Evolutionary conservation across 2,329 filamentous ascomycete genomes (phyloP).

Genomic region (Cytospora paraplurivora): DNA sequence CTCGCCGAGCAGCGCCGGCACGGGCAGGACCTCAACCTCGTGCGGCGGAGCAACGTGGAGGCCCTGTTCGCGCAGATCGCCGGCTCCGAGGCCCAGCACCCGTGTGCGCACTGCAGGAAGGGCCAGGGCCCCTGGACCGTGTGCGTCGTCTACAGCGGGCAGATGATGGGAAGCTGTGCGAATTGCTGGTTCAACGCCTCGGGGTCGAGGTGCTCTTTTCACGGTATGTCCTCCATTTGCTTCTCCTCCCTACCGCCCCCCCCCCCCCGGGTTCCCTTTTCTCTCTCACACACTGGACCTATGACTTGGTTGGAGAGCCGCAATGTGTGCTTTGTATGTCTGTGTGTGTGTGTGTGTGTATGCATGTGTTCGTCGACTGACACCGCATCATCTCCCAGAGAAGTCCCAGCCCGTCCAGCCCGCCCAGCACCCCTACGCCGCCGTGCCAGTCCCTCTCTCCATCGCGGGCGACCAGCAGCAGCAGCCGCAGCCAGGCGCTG

Average conservation of each 20-base stretch:
- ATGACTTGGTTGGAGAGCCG: too few relatives aligned
- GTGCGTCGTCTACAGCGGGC: conserved; percentile 61
- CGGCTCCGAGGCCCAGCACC: conserved; percentile 49
- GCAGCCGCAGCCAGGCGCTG: conserved; percentile 33
- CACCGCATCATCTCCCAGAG: conserved; percentile 10
- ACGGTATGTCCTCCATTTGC: conserved; percentile 52
- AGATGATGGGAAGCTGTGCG: conserved; percentile 63
- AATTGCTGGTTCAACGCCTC: conserved; percentile 68
- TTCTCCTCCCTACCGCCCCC: too few relatives aligned
- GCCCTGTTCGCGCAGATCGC: conserved; percentile 60
- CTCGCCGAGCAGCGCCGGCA: conserved; percentile 55
- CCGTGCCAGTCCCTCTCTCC: conserved; percentile 22
- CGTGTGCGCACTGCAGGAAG: conserved; percentile 63
- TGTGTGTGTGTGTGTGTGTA: too few relatives aligned
- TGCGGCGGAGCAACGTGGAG: conserved; percentile 62
- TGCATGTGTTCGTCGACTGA: not conserved
- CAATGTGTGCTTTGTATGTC: too few relatives aligned
- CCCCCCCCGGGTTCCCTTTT: too few relatives aligned
- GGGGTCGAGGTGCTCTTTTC: conserved; percentile 61
- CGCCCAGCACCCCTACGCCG: conserved; percentile 24
- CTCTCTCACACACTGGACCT: not conserved
- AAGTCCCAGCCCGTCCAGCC: conserved; percentile 21
- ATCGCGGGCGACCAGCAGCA: conserved; percentile 11
- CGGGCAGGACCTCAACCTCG: conserved; percentile 57
- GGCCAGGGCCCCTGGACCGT: conserved; percentile 61